A percentile compares a stretch with the other conserved stretches of the same genome.
Evolutionary conservation across 202 grass and related monocot species (phyloP).

Genomic region (Saccharum hybrid): DNA sequence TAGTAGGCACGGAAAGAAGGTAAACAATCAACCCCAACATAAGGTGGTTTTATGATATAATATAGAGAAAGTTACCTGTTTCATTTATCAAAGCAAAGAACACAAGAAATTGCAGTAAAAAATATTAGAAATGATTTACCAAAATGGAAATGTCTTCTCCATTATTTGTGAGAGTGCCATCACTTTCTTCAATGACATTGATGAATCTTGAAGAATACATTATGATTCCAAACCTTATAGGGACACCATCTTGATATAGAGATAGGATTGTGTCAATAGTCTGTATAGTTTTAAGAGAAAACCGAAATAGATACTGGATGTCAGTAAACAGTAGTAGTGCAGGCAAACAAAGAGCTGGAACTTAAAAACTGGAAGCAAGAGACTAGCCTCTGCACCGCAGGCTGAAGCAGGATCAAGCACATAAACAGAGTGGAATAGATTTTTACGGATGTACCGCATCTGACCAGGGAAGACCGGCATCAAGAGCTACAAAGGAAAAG

Average conservation of each 20-base stretch:
- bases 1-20: conserved; percentile 14
- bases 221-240: conserved; percentile 90
- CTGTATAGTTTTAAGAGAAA: conserved; percentile 59
- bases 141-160: conserved; percentile 77
- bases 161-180: conserved; percentile 50
- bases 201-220: conserved; percentile 85
- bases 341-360: conserved; percentile 25
- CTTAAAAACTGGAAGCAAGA: conserved; percentile 2
- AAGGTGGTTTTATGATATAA: conserved; percentile 18
- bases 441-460: conserved; percentile 96
- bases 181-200: conserved; percentile 72
- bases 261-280: conserved; percentile 84
- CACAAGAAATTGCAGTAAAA: conserved; percentile 37
- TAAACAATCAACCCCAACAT: conserved; percentile 19
- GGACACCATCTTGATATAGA: conserved; percentile 82
- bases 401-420: conserved; percentile 86
- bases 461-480: conserved; percentile 98
- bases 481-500: conserved; percentile 74
- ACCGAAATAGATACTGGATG: conserved; percentile 34
- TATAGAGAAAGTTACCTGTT: conserved; percentile 36
- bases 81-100: conserved; percentile 44
- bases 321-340: conserved; percentile 39
- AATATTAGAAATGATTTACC: conserved; percentile 60
- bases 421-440: conserved; percentile 96
- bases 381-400: conserved; percentile 80